phyloP scores from a whole-genome alignment of 1,284 basidiomycete species.

The Trametes polyzona region DNA sequence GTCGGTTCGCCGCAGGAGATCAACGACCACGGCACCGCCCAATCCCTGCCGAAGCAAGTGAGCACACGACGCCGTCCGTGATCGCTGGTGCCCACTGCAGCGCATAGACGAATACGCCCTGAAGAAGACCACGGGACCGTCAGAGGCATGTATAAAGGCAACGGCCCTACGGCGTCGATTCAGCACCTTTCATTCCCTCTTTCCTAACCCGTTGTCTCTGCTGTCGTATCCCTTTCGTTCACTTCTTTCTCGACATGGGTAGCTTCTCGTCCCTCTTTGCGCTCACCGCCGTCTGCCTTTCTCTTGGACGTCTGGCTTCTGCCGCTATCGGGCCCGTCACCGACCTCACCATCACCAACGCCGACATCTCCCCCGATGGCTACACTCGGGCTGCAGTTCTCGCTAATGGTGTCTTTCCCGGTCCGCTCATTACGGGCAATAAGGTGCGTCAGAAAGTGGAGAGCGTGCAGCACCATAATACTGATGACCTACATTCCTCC shows the following conservation, averaged over 20 bases:
- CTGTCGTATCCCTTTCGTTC: neutral
- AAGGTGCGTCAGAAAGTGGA: constrained; percentile 21
- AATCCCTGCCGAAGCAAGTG: too few relatives aligned
- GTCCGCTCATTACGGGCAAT: constrained; percentile 32
- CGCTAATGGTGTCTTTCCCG: constrained; percentile 28
- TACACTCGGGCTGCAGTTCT: constrained; percentile 28
- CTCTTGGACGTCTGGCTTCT: neutral
- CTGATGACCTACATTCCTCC: too few relatives aligned
- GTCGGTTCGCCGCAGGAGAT: too few relatives aligned
- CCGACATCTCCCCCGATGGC: constrained; percentile 29
- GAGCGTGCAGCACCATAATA: neutral
- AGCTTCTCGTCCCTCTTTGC: neutral
- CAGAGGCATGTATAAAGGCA: neutral
- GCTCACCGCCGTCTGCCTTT: neutral
- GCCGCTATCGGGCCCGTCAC: constrained; percentile 23
- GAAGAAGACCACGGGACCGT: too few relatives aligned
- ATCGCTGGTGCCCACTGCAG: too few relatives aligned
- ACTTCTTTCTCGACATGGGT: neutral
- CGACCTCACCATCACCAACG: constrained; percentile 24
- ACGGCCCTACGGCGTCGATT: too few relatives aligned
- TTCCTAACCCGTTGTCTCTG: neutral
- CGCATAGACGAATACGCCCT: too few relatives aligned
- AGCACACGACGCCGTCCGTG: too few relatives aligned
- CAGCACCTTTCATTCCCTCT: neutral
- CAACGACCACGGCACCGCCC: too few relatives aligned